Evolutionary conservation across 73 alveolate species (phyloP).

Genomic region (Paramecium bursaria): DNA sequence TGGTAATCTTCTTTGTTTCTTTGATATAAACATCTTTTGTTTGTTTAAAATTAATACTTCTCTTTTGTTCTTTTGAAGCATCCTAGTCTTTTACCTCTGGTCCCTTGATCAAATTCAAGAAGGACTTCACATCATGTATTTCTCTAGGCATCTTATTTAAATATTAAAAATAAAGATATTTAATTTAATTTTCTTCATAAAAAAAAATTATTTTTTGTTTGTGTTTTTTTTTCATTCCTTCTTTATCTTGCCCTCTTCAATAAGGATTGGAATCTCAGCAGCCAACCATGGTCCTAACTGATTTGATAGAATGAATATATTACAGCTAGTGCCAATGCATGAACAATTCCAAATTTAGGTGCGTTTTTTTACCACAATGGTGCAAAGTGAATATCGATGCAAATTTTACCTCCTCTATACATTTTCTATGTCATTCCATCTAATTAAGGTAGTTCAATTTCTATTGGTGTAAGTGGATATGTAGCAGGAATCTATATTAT

Average conservation of each 20-base stretch:
- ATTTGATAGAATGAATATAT: neutral
- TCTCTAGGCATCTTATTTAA: slow-evolving; percentile 55
- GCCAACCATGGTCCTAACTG: slow-evolving; percentile 98
- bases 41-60: neutral
- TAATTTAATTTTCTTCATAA: slow-evolving; percentile 7
- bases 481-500: slow-evolving; percentile 89
- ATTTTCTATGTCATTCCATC: slow-evolving; percentile 98
- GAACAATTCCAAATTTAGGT: slow-evolving; percentile 98
- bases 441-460: slow-evolving; percentile 94
- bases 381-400: slow-evolving; percentile 97
- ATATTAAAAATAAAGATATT: slow-evolving; percentile 39
- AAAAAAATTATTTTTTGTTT: neutral
- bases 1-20: slow-evolving; percentile 68
- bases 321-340: slow-evolving; percentile 95
- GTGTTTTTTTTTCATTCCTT: slow-evolving; percentile 61
- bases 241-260: slow-evolving; percentile 77
- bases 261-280: slow-evolving; percentile 97
- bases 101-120: slow-evolving; percentile 47
- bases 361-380: slow-evolving; percentile 95
- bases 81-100: slow-evolving; percentile 43
- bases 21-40: slow-evolving; percentile 53
- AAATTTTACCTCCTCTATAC: slow-evolving; percentile 99
- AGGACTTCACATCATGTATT: slow-evolving; percentile 31
- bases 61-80: slow-evolving; percentile 43
- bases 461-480: slow-evolving; percentile 97